A percentile compares a stretch with the other conserved stretches of the same genome.
Evolutionary conservation across 345 rosid genomes (phyloP).

Genomic region (Barbarea vulgaris): DNA sequence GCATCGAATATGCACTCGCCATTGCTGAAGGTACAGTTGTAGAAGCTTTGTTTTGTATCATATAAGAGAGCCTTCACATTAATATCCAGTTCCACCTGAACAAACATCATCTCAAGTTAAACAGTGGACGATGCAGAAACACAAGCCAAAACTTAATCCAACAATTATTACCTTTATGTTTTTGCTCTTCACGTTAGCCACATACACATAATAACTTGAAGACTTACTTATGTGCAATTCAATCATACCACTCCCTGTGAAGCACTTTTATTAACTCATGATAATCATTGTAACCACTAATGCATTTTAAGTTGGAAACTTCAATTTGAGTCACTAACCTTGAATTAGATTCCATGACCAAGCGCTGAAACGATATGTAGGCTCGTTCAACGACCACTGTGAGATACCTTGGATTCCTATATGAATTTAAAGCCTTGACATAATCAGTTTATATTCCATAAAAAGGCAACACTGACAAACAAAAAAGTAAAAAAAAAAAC

Average conservation of each 20-base stretch:
- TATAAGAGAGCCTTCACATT: slow-evolving; percentile 56
- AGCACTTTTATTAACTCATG: slow-evolving; percentile 17
- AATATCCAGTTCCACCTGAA: slow-evolving; percentile 67
- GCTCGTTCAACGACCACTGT: slow-evolving; percentile 49
- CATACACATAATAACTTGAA: slow-evolving; percentile 64
- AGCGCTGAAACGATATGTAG: slow-evolving; percentile 50
- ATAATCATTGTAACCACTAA: not conserved
- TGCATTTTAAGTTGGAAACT: slow-evolving; percentile 18
- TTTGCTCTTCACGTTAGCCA: slow-evolving; percentile 66
- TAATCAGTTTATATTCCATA: slow-evolving; percentile 5
- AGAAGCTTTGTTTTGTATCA: slow-evolving; percentile 68
- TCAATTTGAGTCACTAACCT: slow-evolving; percentile 50
- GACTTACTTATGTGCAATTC: slow-evolving; percentile 52
- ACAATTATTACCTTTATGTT: slow-evolving; percentile 55
- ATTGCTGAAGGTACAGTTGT: slow-evolving; percentile 64
- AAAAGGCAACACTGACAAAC: slow-evolving; percentile 21
- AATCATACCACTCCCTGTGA: slow-evolving; percentile 63
- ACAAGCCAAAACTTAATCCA: not conserved
- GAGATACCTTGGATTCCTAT: slow-evolving; percentile 60
- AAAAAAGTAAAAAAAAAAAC: too few relatives aligned
- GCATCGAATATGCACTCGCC: slow-evolving; percentile 52
- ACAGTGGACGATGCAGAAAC: not conserved
- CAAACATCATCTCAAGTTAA: slow-evolving; percentile 22
- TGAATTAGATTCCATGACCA: slow-evolving; percentile 64
- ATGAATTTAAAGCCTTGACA: slow-evolving; percentile 31